Conservation (phyloP, 2,329 filamentous ascomycete genomes). For the Fusarium hainanense region DNA sequence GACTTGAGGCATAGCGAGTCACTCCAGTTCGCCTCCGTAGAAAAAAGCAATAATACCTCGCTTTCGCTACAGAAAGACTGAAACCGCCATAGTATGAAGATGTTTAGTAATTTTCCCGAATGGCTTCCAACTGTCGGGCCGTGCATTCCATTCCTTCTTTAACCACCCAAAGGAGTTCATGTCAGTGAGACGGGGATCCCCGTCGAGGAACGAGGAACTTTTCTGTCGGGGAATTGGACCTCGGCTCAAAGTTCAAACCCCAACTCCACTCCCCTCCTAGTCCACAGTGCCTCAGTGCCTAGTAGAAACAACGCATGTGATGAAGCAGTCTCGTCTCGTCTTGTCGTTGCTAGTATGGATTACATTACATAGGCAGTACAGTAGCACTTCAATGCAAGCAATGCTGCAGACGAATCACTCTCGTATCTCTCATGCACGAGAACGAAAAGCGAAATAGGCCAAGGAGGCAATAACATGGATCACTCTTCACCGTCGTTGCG, state of each 20-base stretch:
- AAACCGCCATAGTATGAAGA: constrained; percentile 34
- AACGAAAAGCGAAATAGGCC: constrained; percentile 29
- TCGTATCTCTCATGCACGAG: constrained; percentile 24
- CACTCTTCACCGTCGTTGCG: constrained; percentile 6
- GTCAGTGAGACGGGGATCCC: neutral
- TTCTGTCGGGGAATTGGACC: constrained; percentile 23
- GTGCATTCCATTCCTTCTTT: neutral
- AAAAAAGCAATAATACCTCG: neutral
- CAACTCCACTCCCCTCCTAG: constrained; percentile 1
- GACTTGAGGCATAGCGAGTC: constrained; percentile 16
- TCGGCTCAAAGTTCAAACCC: constrained; percentile 28
- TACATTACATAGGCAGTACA: constrained; percentile 4
- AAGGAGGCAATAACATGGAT: constrained; percentile 27
- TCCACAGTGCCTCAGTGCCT: neutral
- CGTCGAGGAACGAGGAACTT: constrained; percentile 3
- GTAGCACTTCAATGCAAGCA: constrained; percentile 30
- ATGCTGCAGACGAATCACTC: constrained; percentile 18
- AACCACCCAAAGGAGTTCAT: neutral
- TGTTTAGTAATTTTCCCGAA: constrained; percentile 14
- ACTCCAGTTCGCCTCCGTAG: constrained; percentile 5
- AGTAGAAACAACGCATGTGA: constrained; percentile 29
- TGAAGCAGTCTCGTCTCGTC: constrained; percentile 10
- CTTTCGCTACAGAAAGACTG: constrained; percentile 2
- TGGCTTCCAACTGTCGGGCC: constrained; percentile 24
- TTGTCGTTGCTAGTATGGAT: constrained; percentile 6